Evolutionary conservation across 2,329 filamentous ascomycete species (phyloP), one percentile per base, ranked within the genome.

Genomic region (Alternaria panax): DNA sequence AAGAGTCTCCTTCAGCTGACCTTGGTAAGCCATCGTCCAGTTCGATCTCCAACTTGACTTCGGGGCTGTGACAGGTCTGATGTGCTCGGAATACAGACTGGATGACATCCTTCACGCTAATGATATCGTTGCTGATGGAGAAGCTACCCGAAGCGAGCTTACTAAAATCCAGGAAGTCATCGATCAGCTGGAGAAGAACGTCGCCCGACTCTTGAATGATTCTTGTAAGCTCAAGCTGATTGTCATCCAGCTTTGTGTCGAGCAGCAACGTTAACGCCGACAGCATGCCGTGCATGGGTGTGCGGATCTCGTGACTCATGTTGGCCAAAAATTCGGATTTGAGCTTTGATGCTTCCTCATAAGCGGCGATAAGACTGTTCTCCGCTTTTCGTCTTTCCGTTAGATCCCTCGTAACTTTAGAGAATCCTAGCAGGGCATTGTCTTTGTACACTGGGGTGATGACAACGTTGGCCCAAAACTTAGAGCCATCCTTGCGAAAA

Each of bases 131-230:
- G 47, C 80, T 84, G 53, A 89, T 80, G 2, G 85, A 84, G 60
- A 89, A 87, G 34, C 80, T 83, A n/a, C 86, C 85, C 0, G 86
- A 86, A 0, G 84, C 83, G 6, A 88, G 79, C 64, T 88, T 89
- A 9, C 87, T 88, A 68, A 87, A 89, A 74, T 90, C 87, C n/a
- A 89, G 80, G 45, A 90, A 87, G 60, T 88, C 86, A 67, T 89
- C 88, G 71, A 89, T 88, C 48, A 89, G 83, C 62, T 86, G 84
- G 18, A 89, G 75, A 22, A 89, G 78, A 2, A 88, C 79, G 20
- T 84, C 81, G 2, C 85, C 86, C 0, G 86, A 88, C 57, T 88
- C 85, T 63, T 86, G 81, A 54, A 89, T 85, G 45, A 88, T 85
- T 40, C 80, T 79, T 1, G 84, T 81, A 41, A 84, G 84, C 57